phyloP scores from a whole-genome alignment of 2,329 filamentous ascomycete genomes.

The Fusarium udum region DNA sequence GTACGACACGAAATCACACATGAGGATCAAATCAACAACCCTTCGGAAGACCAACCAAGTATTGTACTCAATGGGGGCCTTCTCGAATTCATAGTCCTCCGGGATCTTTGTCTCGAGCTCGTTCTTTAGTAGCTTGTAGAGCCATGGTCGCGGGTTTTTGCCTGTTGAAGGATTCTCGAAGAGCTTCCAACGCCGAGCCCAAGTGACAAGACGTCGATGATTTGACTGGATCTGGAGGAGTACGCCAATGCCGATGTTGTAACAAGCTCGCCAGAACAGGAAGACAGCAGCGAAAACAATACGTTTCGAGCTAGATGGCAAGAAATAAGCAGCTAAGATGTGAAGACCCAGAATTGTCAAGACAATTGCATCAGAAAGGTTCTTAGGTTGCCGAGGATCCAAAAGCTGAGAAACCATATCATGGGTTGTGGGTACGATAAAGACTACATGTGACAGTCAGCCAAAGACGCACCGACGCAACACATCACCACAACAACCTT shows the following conservation, averaged over 20 bases:
- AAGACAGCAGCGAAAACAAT: slow-evolving; percentile 86
- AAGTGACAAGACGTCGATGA: slow-evolving; percentile 83
- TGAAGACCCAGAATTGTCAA: slow-evolving; percentile 80
- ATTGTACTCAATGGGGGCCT: slow-evolving; percentile 97
- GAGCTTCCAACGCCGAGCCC: slow-evolving; percentile 85
- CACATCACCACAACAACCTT: slow-evolving; percentile 11
- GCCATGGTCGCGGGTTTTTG: slow-evolving; percentile 80
- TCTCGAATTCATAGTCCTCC: slow-evolving; percentile 91
- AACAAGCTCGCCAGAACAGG: slow-evolving; percentile 89
- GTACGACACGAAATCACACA: slow-evolving; percentile 99
- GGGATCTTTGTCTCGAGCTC: slow-evolving; percentile 96
- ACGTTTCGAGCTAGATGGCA: slow-evolving; percentile 75
- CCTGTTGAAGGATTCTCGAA: slow-evolving; percentile 87
- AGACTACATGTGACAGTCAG: slow-evolving; percentile 69
- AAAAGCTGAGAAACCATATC: slow-evolving; percentile 99
- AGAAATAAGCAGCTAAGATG: slow-evolving; percentile 75
- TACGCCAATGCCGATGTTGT: slow-evolving; percentile 94
- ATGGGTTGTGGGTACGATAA: slow-evolving; percentile 93
- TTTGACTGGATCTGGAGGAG: slow-evolving; percentile 91
- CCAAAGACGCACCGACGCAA: slow-evolving; percentile 16
- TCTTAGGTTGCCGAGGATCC: slow-evolving; percentile 94
- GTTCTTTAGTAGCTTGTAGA: slow-evolving; percentile 84
- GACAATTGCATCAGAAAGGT: slow-evolving; percentile 84
- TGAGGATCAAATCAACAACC: slow-evolving; percentile 94
- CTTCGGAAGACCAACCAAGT: slow-evolving; percentile 97